Conservation (phyloP, 2,329 filamentous ascomycete genomes). For the Onygena corvina region DNA sequence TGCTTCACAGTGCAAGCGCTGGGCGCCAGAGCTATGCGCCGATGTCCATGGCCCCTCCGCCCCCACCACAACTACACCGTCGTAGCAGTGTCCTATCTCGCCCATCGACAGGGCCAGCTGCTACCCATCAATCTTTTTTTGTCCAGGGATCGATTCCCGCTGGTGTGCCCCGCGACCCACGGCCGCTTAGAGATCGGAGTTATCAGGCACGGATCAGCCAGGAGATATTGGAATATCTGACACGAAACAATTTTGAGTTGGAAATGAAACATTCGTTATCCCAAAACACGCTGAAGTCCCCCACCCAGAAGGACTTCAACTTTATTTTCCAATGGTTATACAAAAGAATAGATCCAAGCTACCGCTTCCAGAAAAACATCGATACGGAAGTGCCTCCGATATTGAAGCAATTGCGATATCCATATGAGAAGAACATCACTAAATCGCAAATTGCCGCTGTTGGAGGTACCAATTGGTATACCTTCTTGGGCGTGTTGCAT, state of each 20-base stretch:
- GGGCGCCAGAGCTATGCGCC: conserved; percentile 64
- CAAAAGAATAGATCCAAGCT: conserved; percentile 84
- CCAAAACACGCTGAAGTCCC: conserved; percentile 80
- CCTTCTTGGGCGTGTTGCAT: conserved; percentile 83
- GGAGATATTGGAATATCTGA: conserved; percentile 82
- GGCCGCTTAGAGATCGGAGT: conserved; percentile 67
- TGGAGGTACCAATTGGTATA: conserved; percentile 92
- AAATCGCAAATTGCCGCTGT: conserved; percentile 93
- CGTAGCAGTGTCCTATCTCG: conserved; percentile 75
- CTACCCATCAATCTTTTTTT: conserved; percentile 85
- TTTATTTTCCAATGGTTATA: conserved; percentile 98
- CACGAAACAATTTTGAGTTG: conserved; percentile 90
- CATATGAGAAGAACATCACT: conserved; percentile 87
- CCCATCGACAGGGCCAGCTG: conserved; percentile 55
- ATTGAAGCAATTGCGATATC: conserved; percentile 85
- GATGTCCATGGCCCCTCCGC: conserved; percentile 40
- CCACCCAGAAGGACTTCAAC: conserved; percentile 97
- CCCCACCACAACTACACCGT: conserved; percentile 43
- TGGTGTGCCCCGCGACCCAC: conserved; percentile 72
- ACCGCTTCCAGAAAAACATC: conserved; percentile 86
- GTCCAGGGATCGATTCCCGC: conserved; percentile 71
- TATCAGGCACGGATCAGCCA: conserved; percentile 75
- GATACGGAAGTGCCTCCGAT: conserved; percentile 90
- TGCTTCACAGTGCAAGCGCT: conserved; percentile 45
- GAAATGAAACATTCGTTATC: conserved; percentile 94